A percentile compares a stretch with the other conserved stretches of the same genome.
Evolutionary conservation across 345 rosid genomes (phyloP).

Genomic region (Eucalyptus virginea): DNA sequence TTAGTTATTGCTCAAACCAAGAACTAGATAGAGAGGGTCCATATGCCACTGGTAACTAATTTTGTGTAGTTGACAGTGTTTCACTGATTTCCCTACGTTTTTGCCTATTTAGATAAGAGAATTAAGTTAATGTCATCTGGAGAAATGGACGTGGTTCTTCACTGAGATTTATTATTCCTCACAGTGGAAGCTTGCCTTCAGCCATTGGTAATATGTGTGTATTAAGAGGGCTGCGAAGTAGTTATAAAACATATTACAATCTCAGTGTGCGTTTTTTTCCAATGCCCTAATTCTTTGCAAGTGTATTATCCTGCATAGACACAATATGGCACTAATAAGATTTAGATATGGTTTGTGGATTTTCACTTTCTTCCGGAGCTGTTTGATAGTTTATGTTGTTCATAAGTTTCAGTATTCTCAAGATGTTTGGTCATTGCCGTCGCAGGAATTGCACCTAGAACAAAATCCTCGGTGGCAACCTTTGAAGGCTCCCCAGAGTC

Average conservation of each 20-base stretch:
- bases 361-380: neutral
- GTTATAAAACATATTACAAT: neutral
- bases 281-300: neutral
- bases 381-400: neutral
- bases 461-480: conserved; percentile 3
- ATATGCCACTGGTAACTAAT: neutral
- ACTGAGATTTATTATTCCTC: neutral
- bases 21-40: neutral
- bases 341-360: neutral
- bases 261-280: neutral
- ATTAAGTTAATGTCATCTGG: neutral
- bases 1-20: neutral
- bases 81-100: neutral
- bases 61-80: neutral
- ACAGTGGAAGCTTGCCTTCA: neutral
- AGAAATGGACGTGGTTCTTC: neutral
- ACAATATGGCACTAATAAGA: neutral
- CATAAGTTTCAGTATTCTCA: neutral
- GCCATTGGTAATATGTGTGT: neutral
- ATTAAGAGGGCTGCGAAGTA: neutral
- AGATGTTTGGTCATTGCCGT: neutral
- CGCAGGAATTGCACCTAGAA: conserved; percentile 60
- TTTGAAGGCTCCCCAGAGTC: conserved; percentile 30
- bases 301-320: neutral
- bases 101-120: neutral